These are phyloP conservation scores for Carnegiea gigantea DNA, from an alignment of 179 eudicot genomes.

Conservation along the genomic window DNA sequence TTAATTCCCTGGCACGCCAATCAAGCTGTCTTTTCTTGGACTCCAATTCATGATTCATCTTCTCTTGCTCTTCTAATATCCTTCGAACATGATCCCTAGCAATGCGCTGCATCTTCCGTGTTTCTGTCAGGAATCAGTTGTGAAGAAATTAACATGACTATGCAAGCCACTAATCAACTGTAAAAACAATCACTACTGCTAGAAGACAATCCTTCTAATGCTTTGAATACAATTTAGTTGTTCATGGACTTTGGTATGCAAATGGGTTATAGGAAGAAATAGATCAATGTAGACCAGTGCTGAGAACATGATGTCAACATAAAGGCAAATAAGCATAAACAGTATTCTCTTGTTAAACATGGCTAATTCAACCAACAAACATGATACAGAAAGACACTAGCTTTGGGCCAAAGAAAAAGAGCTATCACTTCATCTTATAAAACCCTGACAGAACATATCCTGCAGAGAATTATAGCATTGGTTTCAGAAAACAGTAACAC, in stretches of 20 bases:
- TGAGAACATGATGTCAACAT: neutral
- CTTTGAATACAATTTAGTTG: neutral
- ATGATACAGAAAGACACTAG: neutral
- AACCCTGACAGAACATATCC: neutral
- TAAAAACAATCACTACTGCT: neutral
- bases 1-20: conserved; percentile 45
- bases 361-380: neutral
- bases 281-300: neutral
- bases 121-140: conserved; percentile 28
- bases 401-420: neutral
- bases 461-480: neutral
- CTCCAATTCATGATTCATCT: conserved; percentile 46
- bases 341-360: neutral
- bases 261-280: neutral
- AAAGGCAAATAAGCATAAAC: neutral
- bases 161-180: neutral
- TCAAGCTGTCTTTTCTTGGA: conserved; percentile 44
- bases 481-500: neutral
- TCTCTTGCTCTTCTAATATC: conserved; percentile 49
- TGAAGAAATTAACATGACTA: neutral
- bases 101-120: conserved; percentile 50
- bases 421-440: neutral
- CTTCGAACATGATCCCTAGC: conserved; percentile 44
- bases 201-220: neutral
- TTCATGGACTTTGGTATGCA: neutral